Conservation (phyloP, 1,284 basidiomycete genomes). For the Rugosomyces carneus region DNA sequence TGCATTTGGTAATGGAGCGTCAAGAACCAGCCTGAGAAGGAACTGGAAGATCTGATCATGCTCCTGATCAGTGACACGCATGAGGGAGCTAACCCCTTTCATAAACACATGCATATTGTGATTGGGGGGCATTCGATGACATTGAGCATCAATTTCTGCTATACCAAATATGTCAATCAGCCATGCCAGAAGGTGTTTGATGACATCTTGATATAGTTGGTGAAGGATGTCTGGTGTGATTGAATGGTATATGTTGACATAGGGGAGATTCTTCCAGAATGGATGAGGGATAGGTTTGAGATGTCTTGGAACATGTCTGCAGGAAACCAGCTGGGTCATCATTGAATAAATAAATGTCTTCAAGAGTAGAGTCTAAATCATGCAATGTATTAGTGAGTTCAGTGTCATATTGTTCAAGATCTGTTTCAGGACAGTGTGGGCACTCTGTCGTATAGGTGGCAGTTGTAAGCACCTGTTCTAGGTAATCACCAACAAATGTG, state of each 20-base stretch:
- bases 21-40: conserved; percentile 4
- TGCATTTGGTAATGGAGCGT: neutral
- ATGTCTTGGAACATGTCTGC: conserved; percentile 14
- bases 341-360: too few relatives aligned
- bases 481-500: conserved; percentile 22
- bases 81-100: conserved; percentile 32
- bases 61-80: conserved; percentile 25
- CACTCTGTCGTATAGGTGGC: conserved; percentile 20
- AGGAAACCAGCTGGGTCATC: conserved; percentile 13
- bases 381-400: neutral
- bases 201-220: conserved; percentile 28
- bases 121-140: conserved; percentile 28
- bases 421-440: conserved; percentile 15
- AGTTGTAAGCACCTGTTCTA: conserved; percentile 23
- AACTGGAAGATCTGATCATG: conserved; percentile 26
- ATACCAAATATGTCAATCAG: conserved; percentile 16
- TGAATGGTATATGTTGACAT: conserved; percentile 26
- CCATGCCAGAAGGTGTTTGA: conserved; percentile 33
- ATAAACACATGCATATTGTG: conserved; percentile 31
- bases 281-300: conserved; percentile 24
- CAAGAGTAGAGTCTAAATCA: conserved; percentile 1
- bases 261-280: conserved; percentile 32
- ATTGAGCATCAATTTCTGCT: conserved; percentile 30
- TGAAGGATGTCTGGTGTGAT: conserved; percentile 36
- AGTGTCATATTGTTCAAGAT: conserved; percentile 10